Percentiles rank a stretch among this genome's conserved stretches.
phyloP scores from a whole-genome alignment of 106 monocot genomes.

The Vanilla planifolia region DNA sequence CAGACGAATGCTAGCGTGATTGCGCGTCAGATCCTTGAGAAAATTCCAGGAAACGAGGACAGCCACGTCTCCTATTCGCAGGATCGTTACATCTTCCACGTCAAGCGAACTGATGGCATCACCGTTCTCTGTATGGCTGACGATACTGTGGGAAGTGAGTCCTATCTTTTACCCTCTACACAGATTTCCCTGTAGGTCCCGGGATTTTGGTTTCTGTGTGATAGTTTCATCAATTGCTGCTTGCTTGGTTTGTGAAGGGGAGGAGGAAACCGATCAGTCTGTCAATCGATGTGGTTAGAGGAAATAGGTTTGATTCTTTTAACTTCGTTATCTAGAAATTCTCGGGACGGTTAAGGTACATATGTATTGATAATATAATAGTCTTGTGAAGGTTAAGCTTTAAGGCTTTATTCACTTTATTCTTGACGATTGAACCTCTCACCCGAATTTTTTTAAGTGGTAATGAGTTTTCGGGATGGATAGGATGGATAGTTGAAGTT shows the following conservation, averaged over 20 bases:
- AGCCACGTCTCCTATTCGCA: constrained; percentile 94
- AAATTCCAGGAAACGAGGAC: constrained; percentile 60
- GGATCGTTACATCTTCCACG: constrained; percentile 90
- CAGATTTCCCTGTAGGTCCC: not conserved
- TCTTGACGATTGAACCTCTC: too few relatives aligned
- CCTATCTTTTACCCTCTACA: not conserved
- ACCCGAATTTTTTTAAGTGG: too few relatives aligned
- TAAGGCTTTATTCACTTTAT: too few relatives aligned
- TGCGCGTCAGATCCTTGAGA: constrained; percentile 85
- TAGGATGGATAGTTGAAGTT: too few relatives aligned
- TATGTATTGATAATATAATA: too few relatives aligned
- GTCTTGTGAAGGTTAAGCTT: too few relatives aligned
- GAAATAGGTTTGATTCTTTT: too few relatives aligned
- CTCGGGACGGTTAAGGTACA: too few relatives aligned
- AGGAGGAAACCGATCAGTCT: not conserved
- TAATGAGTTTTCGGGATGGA: too few relatives aligned
- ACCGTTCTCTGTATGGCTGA: constrained; percentile 97
- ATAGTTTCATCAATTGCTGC: not conserved
- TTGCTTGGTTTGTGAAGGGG: not conserved
- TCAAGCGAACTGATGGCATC: constrained; percentile 95
- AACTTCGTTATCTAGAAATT: too few relatives aligned
- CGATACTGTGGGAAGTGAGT: constrained; percentile 82
- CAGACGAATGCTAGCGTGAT: constrained; percentile 53
- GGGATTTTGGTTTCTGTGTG: not conserved
- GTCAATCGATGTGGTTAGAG: too few relatives aligned